Conservation (phyloP, 2,329 filamentous ascomycete genomes). For the Zymoseptoria passerinii region DNA sequence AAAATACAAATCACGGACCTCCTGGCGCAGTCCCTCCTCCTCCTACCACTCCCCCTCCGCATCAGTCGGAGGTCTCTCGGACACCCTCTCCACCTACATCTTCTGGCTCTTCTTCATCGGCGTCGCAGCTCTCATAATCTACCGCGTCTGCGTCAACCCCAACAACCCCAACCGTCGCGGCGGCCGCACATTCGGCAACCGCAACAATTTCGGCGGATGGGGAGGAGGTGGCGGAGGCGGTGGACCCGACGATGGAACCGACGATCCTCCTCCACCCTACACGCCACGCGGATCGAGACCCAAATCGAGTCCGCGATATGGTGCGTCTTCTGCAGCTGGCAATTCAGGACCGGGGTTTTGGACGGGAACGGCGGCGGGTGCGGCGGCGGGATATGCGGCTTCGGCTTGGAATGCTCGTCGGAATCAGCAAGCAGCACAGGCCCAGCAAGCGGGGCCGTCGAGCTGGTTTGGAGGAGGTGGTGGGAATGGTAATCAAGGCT, state of each 20-base stretch:
- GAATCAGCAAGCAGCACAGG: constrained; percentile 1
- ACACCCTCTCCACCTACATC: background rate
- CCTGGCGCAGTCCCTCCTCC: background rate
- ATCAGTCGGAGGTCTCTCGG: background rate
- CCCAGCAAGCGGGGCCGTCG: constrained; percentile 20
- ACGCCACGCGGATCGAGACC: constrained; percentile 21
- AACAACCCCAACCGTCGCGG: constrained; percentile 4
- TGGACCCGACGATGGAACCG: constrained; percentile 37
- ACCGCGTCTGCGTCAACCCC: constrained; percentile 21
- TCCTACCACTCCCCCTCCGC: background rate
- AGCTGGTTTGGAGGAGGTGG: constrained; percentile 19
- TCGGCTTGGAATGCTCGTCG: constrained; percentile 15
- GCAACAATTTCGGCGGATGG: constrained; percentile 5
- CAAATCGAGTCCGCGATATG: constrained; percentile 6
- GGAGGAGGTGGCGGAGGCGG: constrained; percentile 37
- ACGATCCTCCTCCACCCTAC: constrained; percentile 45
- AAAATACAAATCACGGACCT: background rate
- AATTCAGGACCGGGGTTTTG: constrained; percentile 57
- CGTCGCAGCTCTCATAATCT: constrained; percentile 25
- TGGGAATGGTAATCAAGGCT: constrained; percentile 3
- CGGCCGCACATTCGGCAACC: constrained; percentile 3
- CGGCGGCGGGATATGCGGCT: constrained; percentile 16
- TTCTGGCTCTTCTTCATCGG: constrained; percentile 14
- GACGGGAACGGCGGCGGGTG: constrained; percentile 52
- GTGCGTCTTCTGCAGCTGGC: constrained; percentile 1